Percentiles rank a stretch among this genome's conserved stretches.
phyloP scores from a whole-genome alignment of 2,329 filamentous ascomycete genomes.

The Chaetomium sp. region DNA sequence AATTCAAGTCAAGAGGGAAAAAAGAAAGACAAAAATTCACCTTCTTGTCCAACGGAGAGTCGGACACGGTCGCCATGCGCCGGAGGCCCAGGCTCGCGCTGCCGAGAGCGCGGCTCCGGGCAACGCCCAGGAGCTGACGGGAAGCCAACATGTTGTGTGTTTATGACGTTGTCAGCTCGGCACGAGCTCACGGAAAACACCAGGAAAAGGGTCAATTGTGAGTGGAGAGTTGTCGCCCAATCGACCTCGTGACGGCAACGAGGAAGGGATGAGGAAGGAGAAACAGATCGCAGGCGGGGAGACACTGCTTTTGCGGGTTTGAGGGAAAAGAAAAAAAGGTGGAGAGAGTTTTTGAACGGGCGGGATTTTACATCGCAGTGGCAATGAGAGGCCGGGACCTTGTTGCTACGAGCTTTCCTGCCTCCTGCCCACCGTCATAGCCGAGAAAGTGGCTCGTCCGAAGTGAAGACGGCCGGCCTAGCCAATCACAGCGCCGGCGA shows the following conservation, averaged over 20 bases:
- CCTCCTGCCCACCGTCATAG: slow-evolving; percentile 22
- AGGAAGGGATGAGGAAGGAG: slow-evolving; percentile 20
- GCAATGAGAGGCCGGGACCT: slow-evolving; percentile 18
- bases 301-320: neutral
- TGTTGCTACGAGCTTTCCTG: slow-evolving; percentile 19
- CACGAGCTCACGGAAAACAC: slow-evolving; percentile 9
- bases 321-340: slow-evolving; percentile 29
- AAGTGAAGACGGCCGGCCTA: slow-evolving; percentile 18
- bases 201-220: slow-evolving; percentile 29
- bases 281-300: slow-evolving; percentile 7
- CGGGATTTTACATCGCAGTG: slow-evolving; percentile 25
- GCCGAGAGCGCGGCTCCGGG: slow-evolving; percentile 52
- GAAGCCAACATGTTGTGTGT: slow-evolving; percentile 59
- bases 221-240: slow-evolving; percentile 26
- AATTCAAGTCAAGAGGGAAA: no score
- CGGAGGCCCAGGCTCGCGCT: slow-evolving; percentile 56
- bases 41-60: slow-evolving; percentile 86
- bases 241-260: slow-evolving; percentile 27
- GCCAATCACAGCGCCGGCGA: slow-evolving; percentile 21
- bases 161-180: slow-evolving; percentile 20
- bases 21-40: slow-evolving; percentile 36
- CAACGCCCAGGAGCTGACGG: slow-evolving; percentile 62
- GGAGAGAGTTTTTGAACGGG: slow-evolving; percentile 31
- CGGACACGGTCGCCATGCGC: slow-evolving; percentile 77
- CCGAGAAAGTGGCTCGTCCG: slow-evolving; percentile 25